Evolutionary conservation across 352 stramenopile species (phyloP).

Genomic region (Phytophthora lateralis): DNA sequence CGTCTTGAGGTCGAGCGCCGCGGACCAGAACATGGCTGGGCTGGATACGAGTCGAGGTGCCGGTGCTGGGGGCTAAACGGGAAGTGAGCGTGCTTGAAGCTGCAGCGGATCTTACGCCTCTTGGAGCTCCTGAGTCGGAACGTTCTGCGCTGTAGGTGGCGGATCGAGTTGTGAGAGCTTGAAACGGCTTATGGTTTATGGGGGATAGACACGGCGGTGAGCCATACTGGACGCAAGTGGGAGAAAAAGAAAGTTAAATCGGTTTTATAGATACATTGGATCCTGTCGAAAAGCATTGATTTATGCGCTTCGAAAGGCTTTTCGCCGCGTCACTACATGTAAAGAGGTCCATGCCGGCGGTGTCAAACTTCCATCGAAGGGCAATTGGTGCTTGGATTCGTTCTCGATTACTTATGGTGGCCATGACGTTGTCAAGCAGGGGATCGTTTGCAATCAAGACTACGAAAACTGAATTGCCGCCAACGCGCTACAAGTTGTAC

Average conservation of each 20-base stretch:
- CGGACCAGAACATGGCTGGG: constrained; percentile 73
- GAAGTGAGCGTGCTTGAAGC: constrained; percentile 16
- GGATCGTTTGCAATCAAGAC: background rate
- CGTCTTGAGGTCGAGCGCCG: constrained; percentile 66
- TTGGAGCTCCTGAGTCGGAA: constrained; percentile 11
- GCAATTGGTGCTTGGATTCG: no score
- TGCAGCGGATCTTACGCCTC: constrained; percentile 20
- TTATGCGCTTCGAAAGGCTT: background rate
- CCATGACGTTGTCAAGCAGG: background rate
- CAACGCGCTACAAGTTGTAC: no score
- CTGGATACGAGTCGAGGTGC: background rate
- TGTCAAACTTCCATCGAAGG: constrained; percentile 1
- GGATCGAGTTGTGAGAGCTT: constrained; percentile 10
- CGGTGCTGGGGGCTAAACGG: constrained; percentile 8
- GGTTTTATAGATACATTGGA: constrained; percentile 9
- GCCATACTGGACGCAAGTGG: constrained; percentile 22
- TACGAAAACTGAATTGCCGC: no score
- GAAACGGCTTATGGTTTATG: constrained; percentile 11
- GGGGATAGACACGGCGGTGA: constrained; percentile 10
- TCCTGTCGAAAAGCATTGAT: background rate
- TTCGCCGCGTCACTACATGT: no score
- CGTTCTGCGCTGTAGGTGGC: constrained; percentile 14
- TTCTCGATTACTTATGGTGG: background rate
- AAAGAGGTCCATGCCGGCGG: constrained; percentile 1
- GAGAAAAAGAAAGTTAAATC: constrained; percentile 28